A percentile compares a stretch with the other conserved stretches of the same genome.
phyloP scores from a whole-genome alignment of 768 basidiomycete species.

The Russula sp. region DNA sequence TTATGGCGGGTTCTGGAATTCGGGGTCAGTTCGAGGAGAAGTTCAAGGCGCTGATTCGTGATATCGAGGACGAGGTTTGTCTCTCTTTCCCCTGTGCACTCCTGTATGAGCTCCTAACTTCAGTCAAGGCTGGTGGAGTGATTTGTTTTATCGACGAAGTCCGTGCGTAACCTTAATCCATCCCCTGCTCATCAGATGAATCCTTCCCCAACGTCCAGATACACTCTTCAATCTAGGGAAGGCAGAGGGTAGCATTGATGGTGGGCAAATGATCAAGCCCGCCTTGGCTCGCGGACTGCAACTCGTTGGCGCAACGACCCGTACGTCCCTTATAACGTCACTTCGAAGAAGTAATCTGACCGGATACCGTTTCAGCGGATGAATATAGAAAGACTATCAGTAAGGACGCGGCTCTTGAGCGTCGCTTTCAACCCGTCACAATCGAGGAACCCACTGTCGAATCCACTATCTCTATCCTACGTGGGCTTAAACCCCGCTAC shows the following conservation, averaged over 20 bases:
- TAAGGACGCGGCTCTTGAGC: conserved; percentile 86
- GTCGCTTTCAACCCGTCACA: conserved; percentile 84
- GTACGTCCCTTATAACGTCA: conserved; percentile 37
- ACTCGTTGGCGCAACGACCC: conserved; percentile 86
- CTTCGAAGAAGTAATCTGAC: background rate
- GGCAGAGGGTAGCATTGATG: conserved; percentile 87
- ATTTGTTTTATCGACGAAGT: conserved; percentile 96
- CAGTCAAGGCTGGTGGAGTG: conserved; percentile 56
- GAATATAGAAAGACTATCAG: conserved; percentile 89
- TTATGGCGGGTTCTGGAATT: conserved; percentile 87
- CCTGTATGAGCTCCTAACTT: conserved; percentile 18
- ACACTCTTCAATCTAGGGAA: conserved; percentile 85
- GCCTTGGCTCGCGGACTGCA: conserved; percentile 82
- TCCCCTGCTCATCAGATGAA: background rate
- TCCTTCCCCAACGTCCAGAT: conserved; percentile 36
- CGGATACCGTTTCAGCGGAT: conserved; percentile 44
- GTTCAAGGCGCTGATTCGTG: conserved; percentile 83
- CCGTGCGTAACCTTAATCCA: conserved; percentile 45
- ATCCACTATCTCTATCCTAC: conserved; percentile 78
- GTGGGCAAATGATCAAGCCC: conserved; percentile 91
- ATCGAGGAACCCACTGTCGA: conserved; percentile 88
- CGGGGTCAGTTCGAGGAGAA: conserved; percentile 92
- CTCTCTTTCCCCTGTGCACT: conserved; percentile 24
- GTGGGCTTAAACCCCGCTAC: conserved; percentile 77
- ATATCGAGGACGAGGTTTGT: conserved; percentile 77